Percentiles rank a stretch among this genome's conserved stretches.
Evolutionary conservation across 176 grass and related monocot species (phyloP).

Genomic region (Oryza coarctata): DNA sequence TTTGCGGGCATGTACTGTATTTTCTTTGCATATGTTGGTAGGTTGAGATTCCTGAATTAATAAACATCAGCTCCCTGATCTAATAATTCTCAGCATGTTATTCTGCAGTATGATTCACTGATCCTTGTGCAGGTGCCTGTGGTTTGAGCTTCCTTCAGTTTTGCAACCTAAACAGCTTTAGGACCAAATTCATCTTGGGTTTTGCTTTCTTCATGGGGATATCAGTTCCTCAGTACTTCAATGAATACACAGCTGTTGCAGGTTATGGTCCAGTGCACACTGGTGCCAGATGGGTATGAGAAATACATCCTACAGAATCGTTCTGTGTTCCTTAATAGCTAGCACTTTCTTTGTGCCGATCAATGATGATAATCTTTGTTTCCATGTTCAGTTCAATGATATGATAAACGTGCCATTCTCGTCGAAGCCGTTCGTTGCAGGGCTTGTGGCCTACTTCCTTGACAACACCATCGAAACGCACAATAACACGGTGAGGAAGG

Average conservation of each 20-base stretch:
- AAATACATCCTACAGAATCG: not conserved
- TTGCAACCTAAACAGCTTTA: constrained; percentile 91
- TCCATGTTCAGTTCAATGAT: constrained; percentile 73
- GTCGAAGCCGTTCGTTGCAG: constrained; percentile 78
- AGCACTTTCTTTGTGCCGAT: not conserved
- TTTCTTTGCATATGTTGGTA: constrained; percentile 90
- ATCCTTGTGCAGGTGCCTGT: constrained; percentile 49
- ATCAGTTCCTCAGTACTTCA: constrained; percentile 95
- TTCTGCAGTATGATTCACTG: not conserved
- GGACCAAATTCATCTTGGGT: constrained; percentile 91
- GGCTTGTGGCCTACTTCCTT: constrained; percentile 76
- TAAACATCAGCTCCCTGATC: not conserved
- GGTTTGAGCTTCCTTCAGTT: constrained; percentile 88
- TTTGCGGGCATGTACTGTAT: constrained; percentile 92
- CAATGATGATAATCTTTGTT: not conserved
- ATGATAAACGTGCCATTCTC: constrained; percentile 91
- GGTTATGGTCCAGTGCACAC: constrained; percentile 91
- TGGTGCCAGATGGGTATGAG: constrained; percentile 75
- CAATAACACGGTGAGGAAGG: constrained; percentile 53
- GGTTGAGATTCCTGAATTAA: constrained; percentile 8
- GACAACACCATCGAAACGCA: constrained; percentile 61
- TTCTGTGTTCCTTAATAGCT: not conserved
- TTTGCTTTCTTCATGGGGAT: constrained; percentile 89
- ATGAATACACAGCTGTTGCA: constrained; percentile 73
- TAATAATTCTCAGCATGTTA: not conserved